Base-by-base conservation (phyloP, 2,329 filamentous ascomycete species). In the Aspergillus neotritici region DNA sequence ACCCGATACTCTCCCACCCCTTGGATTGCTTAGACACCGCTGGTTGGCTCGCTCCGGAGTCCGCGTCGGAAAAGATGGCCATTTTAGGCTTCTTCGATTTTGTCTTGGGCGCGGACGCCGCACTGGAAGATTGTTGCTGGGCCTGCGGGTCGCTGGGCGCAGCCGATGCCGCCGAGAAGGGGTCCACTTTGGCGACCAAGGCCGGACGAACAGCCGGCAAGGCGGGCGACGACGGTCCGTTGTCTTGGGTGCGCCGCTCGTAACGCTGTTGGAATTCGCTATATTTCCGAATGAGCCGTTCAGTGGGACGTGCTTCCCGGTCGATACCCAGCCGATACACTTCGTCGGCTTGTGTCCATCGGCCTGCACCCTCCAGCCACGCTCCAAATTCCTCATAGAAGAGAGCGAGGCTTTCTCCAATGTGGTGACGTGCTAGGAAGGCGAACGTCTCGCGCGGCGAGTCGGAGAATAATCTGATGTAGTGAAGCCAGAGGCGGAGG, bases 311-410 rank as follows among this genome's bases (percentile, higher is more conserved):
- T 3, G 93, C 93, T 56, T 94, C 89, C 33, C 83, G 82, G 64
- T 96, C 87, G 41, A 98, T 84, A 2, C 93, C 93, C 52, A 95
- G 73, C 55, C 84, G 83, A 64, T 94, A 97, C 1, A 98, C 86
- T 65, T 98, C 93, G 56, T 95, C 89, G 1, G 93, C 91, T 65
- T 98, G 93, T 15, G 75, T 78, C 86, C 88, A 96, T 51, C 91
- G 77, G 11, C 82, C 86, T 5, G 83, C 86, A 30, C 80, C 76
- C 69, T 98, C 93, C 5, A 98, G 74, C 87, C 90, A 97, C 1
- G 82, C 85, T 1, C 93, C 90, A 62, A 94, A 98, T 61, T 97
- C 93, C 64, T 98, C 93, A 67, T 98, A 98, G 66, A 89, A 98
- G 3, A 97, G 73, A 2, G 93, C 93, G 3, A 98, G 77, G 1